phyloP scores from a whole-genome alignment of 106 monocot species.

The Vanilla planifolia region DNA sequence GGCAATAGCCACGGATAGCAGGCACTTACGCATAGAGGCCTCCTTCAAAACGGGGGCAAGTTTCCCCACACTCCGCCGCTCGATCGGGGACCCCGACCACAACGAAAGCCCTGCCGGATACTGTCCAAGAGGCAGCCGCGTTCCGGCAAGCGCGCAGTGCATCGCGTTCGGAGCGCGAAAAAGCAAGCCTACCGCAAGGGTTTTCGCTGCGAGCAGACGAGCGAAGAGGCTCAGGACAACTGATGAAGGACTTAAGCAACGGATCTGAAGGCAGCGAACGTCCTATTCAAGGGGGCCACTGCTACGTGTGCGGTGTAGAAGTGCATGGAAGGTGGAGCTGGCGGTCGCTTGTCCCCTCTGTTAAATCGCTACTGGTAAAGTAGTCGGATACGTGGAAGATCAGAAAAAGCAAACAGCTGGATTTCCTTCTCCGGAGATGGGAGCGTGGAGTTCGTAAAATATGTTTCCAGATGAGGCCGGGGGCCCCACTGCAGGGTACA shows the following conservation, averaged over 20 bases:
- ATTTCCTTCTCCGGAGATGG: too few species aligned
- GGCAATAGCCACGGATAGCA: background rate
- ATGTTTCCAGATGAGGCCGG: too few species aligned
- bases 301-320: slow-evolving; percentile 9
- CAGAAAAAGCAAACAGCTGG: too few species aligned
- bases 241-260: background rate
- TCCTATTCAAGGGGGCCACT: background rate
- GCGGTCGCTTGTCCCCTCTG: too few species aligned
- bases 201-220: background rate
- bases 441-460: too few species aligned
- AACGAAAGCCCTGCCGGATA: background rate
- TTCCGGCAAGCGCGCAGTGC: slow-evolving; percentile 1
- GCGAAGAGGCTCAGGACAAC: too few species aligned
- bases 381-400: too few species aligned
- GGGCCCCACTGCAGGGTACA: too few species aligned
- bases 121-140: background rate
- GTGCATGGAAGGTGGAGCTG: background rate
- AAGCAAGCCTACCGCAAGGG: background rate
- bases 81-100: background rate
- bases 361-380: too few species aligned
- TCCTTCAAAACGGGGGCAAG: background rate
- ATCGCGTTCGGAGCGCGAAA: background rate
- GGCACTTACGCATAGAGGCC: background rate
- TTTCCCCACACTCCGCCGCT: background rate
- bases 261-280: background rate